These are phyloP conservation scores for Haplographium delicatum DNA, from an alignment of 495 filamentous ascomycete genomes.

Conservation along the genomic window DNA sequence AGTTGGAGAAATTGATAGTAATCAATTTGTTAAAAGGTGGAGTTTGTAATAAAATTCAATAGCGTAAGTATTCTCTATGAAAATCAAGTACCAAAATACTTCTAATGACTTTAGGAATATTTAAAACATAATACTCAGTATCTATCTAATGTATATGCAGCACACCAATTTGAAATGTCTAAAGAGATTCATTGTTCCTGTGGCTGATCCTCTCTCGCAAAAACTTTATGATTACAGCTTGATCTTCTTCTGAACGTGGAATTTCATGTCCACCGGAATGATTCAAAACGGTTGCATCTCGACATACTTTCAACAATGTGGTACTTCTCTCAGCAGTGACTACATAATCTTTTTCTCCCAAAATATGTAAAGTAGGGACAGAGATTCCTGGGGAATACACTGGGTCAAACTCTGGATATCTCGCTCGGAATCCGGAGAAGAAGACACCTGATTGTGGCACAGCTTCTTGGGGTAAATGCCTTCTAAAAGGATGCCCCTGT, in stretches of 20 bases:
- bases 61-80: too few species aligned
- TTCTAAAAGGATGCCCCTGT: constrained; percentile 2
- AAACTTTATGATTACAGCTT: constrained; percentile 5
- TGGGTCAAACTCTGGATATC: constrained; percentile 7
- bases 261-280: constrained; percentile 12
- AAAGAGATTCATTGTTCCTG: not conserved
- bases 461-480: not conserved
- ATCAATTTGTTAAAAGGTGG: too few species aligned
- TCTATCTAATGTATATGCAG: too few species aligned
- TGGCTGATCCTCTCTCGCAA: not conserved
- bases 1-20: too few species aligned
- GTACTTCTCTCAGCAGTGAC: constrained; percentile 6
- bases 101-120: too few species aligned
- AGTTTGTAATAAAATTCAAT: too few species aligned
- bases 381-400: constrained; percentile 4
- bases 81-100: too few species aligned
- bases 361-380: constrained; percentile 7
- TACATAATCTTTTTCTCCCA: constrained; percentile 9
- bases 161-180: too few species aligned
- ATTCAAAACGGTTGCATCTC: not conserved
- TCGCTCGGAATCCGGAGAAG: constrained; percentile 12
- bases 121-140: too few species aligned
- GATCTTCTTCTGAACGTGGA: constrained; percentile 4
- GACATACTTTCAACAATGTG: constrained; percentile 3
- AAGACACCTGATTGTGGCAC: constrained; percentile 3